A percentile compares a stretch with the other conserved stretches of the same genome.
Conservation (phyloP, 805 yeast genomes). For the Ogataea wickerhamii region DNA sequence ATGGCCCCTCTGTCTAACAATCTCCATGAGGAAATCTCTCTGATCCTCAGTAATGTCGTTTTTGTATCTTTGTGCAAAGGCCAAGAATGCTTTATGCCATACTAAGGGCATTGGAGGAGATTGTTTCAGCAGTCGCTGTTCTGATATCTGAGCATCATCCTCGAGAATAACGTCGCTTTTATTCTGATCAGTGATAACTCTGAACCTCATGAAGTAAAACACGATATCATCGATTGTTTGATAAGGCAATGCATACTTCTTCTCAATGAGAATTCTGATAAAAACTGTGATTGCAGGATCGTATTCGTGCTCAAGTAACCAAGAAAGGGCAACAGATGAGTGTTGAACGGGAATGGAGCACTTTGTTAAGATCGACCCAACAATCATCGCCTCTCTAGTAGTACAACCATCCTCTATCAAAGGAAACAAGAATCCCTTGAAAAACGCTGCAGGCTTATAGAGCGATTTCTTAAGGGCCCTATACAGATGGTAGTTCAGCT, state of each 20-base stretch:
- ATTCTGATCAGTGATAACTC: slow-evolving; percentile 49
- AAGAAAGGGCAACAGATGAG: slow-evolving; percentile 91
- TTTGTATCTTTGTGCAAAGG: slow-evolving; percentile 93
- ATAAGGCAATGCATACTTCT: slow-evolving; percentile 94
- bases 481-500: slow-evolving; percentile 87
- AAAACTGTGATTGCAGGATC: slow-evolving; percentile 87
- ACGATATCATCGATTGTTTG: slow-evolving; percentile 94
- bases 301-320: slow-evolving; percentile 77
- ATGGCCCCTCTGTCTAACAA: slow-evolving; percentile 86
- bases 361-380: slow-evolving; percentile 84
- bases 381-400: slow-evolving; percentile 90
- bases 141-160: slow-evolving; percentile 27
- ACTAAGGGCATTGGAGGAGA: slow-evolving; percentile 80
- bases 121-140: slow-evolving; percentile 29
- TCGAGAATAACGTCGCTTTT: slow-evolving; percentile 23
- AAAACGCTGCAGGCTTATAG: slow-evolving; percentile 96
- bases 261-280: slow-evolving; percentile 84
- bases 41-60: slow-evolving; percentile 99
- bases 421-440: slow-evolving; percentile 93
- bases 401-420: slow-evolving; percentile 85
- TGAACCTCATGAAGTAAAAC: slow-evolving; percentile 88
- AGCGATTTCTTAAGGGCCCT: slow-evolving; percentile 88
- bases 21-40: slow-evolving; percentile 88
- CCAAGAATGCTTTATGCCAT: slow-evolving; percentile 95
- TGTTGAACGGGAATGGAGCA: slow-evolving; percentile 92